Evolutionary conservation across 305 asterid genomes (phyloP).

Genomic region (Stenogyne calaminthoides): DNA sequence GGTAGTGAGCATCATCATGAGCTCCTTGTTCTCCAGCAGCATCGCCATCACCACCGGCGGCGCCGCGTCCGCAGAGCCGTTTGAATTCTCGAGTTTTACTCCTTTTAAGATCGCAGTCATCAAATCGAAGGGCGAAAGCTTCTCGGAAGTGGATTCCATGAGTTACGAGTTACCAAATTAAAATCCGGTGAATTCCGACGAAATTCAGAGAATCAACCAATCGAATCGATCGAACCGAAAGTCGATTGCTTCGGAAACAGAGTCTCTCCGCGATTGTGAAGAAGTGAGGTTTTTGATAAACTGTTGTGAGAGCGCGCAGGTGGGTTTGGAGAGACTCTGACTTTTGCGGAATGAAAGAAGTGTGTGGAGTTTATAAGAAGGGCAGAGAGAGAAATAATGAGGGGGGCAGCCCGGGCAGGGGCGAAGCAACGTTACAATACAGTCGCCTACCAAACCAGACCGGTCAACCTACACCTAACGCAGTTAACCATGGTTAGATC

Average conservation of each 20-base stretch:
- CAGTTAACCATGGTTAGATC: constrained; percentile 30
- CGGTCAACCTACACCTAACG: constrained; percentile 46
- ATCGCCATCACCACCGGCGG: constrained; percentile 59
- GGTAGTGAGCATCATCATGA: constrained; percentile 69
- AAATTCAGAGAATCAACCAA: neutral
- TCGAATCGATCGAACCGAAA: neutral
- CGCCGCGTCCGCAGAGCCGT: constrained; percentile 52
- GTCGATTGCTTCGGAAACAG: neutral
- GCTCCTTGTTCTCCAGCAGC: constrained; percentile 74
- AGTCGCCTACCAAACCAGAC: constrained; percentile 49
- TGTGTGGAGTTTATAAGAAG: constrained; percentile 35
- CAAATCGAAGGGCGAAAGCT: constrained; percentile 80
- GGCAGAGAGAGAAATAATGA: neutral
- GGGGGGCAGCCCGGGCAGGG: neutral
- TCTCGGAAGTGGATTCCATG: constrained; percentile 59
- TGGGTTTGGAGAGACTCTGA: constrained; percentile 48
- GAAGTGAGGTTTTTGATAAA: constrained; percentile 23
- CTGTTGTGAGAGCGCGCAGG: constrained; percentile 34
- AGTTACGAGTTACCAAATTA: neutral
- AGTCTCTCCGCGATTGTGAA: constrained; percentile 30
- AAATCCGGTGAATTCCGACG: neutral
- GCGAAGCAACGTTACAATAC: neutral
- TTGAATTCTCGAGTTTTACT: constrained; percentile 53
- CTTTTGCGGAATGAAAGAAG: constrained; percentile 27
- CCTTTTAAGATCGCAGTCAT: constrained; percentile 78